phyloP scores from a whole-genome alignment of 257 asterid species.

The Eustoma russellianum region DNA sequence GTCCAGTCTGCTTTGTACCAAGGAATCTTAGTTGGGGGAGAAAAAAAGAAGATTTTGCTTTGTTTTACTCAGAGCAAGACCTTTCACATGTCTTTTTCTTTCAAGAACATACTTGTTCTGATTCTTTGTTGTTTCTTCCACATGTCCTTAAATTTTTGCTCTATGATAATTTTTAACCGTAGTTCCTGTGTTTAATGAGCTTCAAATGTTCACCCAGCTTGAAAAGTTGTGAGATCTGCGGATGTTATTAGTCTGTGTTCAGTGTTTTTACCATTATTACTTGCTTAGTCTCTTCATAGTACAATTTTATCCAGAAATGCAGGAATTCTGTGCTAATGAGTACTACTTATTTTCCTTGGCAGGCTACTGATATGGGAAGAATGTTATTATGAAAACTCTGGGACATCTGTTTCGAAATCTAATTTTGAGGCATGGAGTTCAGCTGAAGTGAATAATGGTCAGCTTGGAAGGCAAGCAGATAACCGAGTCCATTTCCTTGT shows the following conservation, averaged over 20 bases:
- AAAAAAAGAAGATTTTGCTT: constrained; percentile 12
- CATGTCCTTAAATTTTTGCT: constrained; percentile 22
- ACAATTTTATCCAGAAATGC: not conserved
- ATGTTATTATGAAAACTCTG: constrained; percentile 50
- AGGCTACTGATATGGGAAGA: constrained; percentile 95
- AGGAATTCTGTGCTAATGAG: constrained; percentile 5
- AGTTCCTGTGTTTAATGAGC: too few relatives aligned
- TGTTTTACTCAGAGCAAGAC: constrained; percentile 20
- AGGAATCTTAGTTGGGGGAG: constrained; percentile 37
- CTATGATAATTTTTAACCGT: constrained; percentile 13
- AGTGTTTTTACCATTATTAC: constrained; percentile 4
- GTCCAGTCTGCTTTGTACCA: constrained; percentile 42
- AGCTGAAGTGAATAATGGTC: constrained; percentile 26
- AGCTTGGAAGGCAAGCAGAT: constrained; percentile 20
- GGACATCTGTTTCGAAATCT: constrained; percentile 18
- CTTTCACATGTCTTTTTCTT: constrained; percentile 27
- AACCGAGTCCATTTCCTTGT: constrained; percentile 55
- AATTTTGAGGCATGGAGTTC: constrained; percentile 29
- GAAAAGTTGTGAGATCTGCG: constrained; percentile 2
- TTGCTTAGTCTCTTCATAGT: not conserved
- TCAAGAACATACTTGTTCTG: constrained; percentile 24
- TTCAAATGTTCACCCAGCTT: not conserved
- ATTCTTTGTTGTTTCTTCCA: constrained; percentile 24
- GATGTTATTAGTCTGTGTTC: constrained; percentile 3
- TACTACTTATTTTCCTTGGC: constrained; percentile 17